Conservation (phyloP, 495 filamentous ascomycete genomes). For the Immersiella caudata region DNA sequence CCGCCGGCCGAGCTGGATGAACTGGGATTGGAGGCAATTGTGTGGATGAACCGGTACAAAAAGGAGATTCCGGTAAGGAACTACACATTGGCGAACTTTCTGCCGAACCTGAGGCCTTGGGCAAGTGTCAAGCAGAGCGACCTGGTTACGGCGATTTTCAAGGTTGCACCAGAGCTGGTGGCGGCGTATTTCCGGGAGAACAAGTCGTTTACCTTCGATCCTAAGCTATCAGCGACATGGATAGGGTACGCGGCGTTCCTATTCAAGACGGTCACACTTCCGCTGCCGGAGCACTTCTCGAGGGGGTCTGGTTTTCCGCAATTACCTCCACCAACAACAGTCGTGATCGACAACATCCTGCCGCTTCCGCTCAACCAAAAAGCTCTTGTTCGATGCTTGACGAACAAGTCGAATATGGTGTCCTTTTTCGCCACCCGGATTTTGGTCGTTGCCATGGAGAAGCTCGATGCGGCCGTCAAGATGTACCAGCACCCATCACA, state of each 20-base stretch:
- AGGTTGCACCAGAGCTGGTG: constrained; percentile 78
- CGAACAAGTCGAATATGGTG: constrained; percentile 71
- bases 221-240: constrained; percentile 90
- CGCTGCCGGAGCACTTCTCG: constrained; percentile 71
- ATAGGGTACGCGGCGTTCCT: constrained; percentile 88
- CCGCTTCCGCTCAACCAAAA: constrained; percentile 81
- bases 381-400: constrained; percentile 73
- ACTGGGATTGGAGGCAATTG: constrained; percentile 67
- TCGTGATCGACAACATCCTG: constrained; percentile 82
- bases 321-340: constrained; percentile 72
- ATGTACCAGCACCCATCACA: constrained; percentile 55
- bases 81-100: constrained; percentile 70
- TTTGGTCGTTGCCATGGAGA: constrained; percentile 74
- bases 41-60: constrained; percentile 67
- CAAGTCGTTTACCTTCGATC: constrained; percentile 81
- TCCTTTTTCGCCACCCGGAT: constrained; percentile 82
- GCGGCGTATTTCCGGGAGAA: constrained; percentile 81
- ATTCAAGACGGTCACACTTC: constrained; percentile 73
- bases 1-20: constrained; percentile 56
- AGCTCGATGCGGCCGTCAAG: constrained; percentile 63
- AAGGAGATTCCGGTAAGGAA: constrained; percentile 74
- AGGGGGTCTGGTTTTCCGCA: constrained; percentile 53
- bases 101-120: constrained; percentile 81
- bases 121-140: constrained; percentile 79
- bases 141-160: constrained; percentile 77